Base-by-base conservation (phyloP, 768 basidiomycete genomes). In the Astraeus odoratus region DNA sequence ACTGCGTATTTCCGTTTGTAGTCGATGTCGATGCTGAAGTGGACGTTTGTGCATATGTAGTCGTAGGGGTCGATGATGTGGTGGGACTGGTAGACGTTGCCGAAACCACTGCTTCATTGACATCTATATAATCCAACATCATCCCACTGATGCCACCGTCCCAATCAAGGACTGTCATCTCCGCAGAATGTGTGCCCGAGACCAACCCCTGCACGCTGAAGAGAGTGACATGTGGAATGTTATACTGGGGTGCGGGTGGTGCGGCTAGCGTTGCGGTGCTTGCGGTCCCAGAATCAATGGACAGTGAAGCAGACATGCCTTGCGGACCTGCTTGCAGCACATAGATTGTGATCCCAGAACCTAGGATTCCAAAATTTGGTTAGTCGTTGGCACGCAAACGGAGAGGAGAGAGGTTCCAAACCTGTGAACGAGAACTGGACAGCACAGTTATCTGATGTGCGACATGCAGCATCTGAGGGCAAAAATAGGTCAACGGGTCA, bases 271-370 rank as follows among this genome's bases (percentile, higher is more conserved):
- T 57, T n/a, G 45, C 44, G 9, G 55, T 59, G 10, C 50, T 59
- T 25, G 57, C 42, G 3, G 51, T 30, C 4, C 55, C 59, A 1
- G 50, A 51, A 27, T 61, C 55, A 36, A 57, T 54, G 22, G 55
- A 51, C 29, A 61, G 53, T 23, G 57, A 57, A 15, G 59, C 59
- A 13, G 52, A 55, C 53, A 55, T 57, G 30, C 59, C 59, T 34
- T 57, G 53, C 0, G 55, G 49, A 16, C 59, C 59, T 15, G 55
- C 59, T 52, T 46, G 60, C 19, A 60, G 37, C 19, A 61, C 56
- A 43, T 62, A 63, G n/a, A 61, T 48, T 1, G 57, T 60, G 36
- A 57, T 36, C n/a, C 59, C 59, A 8, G 59, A 62, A 1, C 57
- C 60, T 61, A 18, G 7, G 16, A 20, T 19, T 13, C 33, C 7